Evolutionary conservation across 345 rosid species (phyloP), one percentile per base, ranked within the genome.

Genomic region (Eucalyptus curtisii): DNA sequence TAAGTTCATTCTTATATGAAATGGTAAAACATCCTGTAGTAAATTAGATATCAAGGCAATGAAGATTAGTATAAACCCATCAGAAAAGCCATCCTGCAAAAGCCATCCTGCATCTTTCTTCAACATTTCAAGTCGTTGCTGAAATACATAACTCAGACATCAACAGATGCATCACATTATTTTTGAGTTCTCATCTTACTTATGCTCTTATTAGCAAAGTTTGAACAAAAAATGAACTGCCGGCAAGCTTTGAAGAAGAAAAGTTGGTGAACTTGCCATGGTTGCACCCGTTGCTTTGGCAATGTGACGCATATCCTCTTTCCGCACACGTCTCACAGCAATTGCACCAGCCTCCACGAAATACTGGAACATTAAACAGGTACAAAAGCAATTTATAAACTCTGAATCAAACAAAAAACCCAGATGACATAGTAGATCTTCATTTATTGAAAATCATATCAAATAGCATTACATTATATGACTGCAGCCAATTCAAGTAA

Each of bases 211-310:
- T 40, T 76, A 76, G 82, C 47, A 52, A 37, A 86, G 19, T 86
- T 42, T 33, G 20, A 40, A 86, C 40, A 52, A 27, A 85, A 31
- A 52, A n/a, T n/a, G 27, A 19, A 49, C 9, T 49, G 82, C 82
- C 7, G 2, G n/a, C 33, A 50, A 52, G 49, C 48, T 5, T 53
- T 52, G n/a, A 80, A 55, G 42, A 20, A 45, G 49, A 10, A 30
- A 59, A 49, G 49, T 85, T 80, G 12, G 45, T 84, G 76, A 88
- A 90, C 48, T 66, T 89, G 95, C 99, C 97, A 96, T 89, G 81
- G 99, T 97, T 88, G 99, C 99, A 89, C 99, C 99, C 89, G 98
- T 98, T 49, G 99, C 99, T 93, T 98, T 98, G 80, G 99, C 99
- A 88, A 98, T 93, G 90, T 96, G 99, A 25, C 99, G 98, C 99